Conservation (phyloP, 2,329 filamentous ascomycete genomes). For the Neofusicoccum sp. region DNA sequence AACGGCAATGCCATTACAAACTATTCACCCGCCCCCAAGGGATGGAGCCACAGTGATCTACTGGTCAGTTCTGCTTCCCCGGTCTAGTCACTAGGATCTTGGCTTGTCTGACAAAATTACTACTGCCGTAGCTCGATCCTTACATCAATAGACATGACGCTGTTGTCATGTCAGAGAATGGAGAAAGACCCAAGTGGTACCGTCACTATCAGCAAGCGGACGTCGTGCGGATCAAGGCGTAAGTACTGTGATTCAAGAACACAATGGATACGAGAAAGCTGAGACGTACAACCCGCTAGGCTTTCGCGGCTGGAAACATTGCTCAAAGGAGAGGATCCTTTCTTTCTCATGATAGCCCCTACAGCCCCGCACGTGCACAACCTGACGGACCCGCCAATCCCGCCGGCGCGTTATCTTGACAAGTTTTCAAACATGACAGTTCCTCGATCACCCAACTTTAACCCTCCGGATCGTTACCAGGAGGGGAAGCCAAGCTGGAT, state of each 20-base stretch:
- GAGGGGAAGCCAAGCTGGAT: not conserved
- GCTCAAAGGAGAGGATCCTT: slow-evolving; percentile 22
- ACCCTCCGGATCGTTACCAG: slow-evolving; percentile 18
- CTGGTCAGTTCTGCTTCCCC: slow-evolving; percentile 10
- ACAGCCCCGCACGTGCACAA: slow-evolving; percentile 24
- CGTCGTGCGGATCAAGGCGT: slow-evolving; percentile 28
- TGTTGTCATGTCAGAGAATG: slow-evolving; percentile 28
- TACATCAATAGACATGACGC: slow-evolving; percentile 30
- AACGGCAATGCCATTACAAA: not conserved
- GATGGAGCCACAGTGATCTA: slow-evolving; percentile 26
- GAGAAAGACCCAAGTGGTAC: slow-evolving; percentile 24
- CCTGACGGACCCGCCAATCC: slow-evolving; percentile 17
- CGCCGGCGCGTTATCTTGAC: slow-evolving; percentile 21
- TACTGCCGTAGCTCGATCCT: slow-evolving; percentile 22
- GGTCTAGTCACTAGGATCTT: too few relatives aligned
- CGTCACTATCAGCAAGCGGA: slow-evolving; percentile 26
- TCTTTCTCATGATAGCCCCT: slow-evolving; percentile 24
- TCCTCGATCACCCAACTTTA: slow-evolving; percentile 24
- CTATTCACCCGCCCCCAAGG: not conserved
- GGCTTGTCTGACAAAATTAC: too few relatives aligned
- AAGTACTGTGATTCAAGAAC: too few relatives aligned
- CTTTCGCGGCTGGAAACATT: not conserved
- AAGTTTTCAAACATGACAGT: slow-evolving; percentile 18
- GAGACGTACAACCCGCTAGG: too few relatives aligned
- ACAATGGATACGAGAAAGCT: too few relatives aligned